Base-by-base conservation (phyloP, 345 rosid species). In the Rhizophora apiculata region DNA sequence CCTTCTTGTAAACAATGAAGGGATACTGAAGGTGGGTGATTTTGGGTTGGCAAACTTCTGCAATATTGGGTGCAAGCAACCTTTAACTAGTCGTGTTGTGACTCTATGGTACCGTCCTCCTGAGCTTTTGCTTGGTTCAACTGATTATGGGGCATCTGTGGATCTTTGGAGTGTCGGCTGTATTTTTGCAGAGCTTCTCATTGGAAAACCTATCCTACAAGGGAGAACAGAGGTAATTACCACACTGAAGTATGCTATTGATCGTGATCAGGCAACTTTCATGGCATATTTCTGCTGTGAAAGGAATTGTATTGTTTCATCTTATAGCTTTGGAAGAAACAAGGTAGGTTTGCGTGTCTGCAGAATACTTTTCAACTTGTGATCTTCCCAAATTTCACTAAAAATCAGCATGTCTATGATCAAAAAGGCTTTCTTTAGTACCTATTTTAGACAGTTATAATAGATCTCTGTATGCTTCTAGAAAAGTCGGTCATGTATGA, bases 81-180 rank as follows among this genome's bases (percentile, higher is more conserved):
- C 96, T 39, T 83, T 95, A 70, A 95, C 99, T 19, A 95, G 99
- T 75, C 89, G 99, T 65, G 99, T 92, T 68, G 93, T 95, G 75
- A 95, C 97, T 68, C 71, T 92, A 76, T 95, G 99, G 99, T 95
- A 95, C 73, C 97, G 99, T 62, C 99, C 99, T 59, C 99, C 97
- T 2, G 98, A 94, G 39, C 95, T 94, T 76, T 82, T 94, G 72
- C 87, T 95, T 4, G 99, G 96, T 26, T 88, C 99, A 65, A 88
- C 97, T 15, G 92, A 88, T 76, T 92, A 95, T 82, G 95, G 89
- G 66, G 83, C 93, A 21, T 79, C 95, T 52, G 96, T 95, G 71
- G 99, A 95, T 79, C 79, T 95, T 39, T 95, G 99, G 99, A 95
- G 99, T 78, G 96, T 95, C 61, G 99, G 99, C 68, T 95, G 97